These are phyloP conservation scores for Citrus sp. DNA, from an alignment of 345 rosid species.

Conservation along the genomic window DNA sequence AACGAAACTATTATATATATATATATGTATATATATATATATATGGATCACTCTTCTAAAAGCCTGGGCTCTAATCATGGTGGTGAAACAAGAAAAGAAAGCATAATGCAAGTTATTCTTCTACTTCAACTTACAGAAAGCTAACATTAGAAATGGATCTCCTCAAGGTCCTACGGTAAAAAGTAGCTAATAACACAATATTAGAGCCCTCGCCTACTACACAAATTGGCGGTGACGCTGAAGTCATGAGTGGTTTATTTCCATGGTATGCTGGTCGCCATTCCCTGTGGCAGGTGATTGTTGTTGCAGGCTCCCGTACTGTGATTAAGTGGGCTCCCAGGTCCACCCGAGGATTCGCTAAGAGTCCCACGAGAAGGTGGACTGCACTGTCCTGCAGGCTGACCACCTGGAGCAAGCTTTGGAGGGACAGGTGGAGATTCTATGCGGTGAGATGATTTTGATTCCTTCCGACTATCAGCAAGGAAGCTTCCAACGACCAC, in stretches of 20 bases:
- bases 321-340: slow-evolving; percentile 60
- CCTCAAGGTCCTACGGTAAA: slow-evolving; percentile 12
- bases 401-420: slow-evolving; percentile 14
- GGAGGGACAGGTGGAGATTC: slow-evolving; percentile 24
- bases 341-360: slow-evolving; percentile 62
- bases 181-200: slow-evolving; percentile 13
- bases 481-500: slow-evolving; percentile 67
- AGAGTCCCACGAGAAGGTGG: slow-evolving; percentile 54
- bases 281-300: slow-evolving; percentile 36
- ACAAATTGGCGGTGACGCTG: slow-evolving; percentile 13
- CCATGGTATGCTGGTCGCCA: slow-evolving; percentile 45
- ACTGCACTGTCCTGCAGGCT: slow-evolving; percentile 34
- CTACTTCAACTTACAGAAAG: slow-evolving; percentile 7
- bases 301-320: slow-evolving; percentile 47
- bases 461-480: slow-evolving; percentile 46
- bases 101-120: slow-evolving; percentile 10
- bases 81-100: slow-evolving; percentile 12
- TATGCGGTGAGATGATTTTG: slow-evolving; percentile 31
- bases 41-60: neutral
- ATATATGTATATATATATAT: too few relatives aligned
- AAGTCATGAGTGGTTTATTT: slow-evolving; percentile 27
- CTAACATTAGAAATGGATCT: slow-evolving; percentile 15
- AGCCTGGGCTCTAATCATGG: too few relatives aligned
- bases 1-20: neutral
- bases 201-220: slow-evolving; percentile 18